Evolutionary conservation across 805 yeast species (phyloP), one percentile per base, ranked within the genome.

Genomic region (Nakazawaea anatomiae): DNA sequence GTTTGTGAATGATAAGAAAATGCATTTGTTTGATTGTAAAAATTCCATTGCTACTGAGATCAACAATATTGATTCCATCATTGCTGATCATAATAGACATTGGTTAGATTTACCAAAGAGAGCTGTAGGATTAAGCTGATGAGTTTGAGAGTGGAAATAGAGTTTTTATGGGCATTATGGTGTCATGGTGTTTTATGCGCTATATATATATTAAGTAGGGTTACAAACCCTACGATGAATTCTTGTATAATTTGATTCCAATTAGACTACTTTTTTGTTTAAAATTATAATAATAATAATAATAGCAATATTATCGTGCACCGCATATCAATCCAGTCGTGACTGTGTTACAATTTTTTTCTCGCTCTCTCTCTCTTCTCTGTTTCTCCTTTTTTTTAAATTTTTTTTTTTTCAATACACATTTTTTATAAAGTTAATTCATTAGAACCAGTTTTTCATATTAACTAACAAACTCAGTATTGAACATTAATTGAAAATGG

Each of bases 401-500:
- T 27, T 11, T 32, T 32, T 32, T 32, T 32, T 32, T 32, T 32
- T 32, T 32, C 35, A 32, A 32, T 32, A 32, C 11, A 32, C 11
- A 32, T 10, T 38, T 38, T 6, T 38, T 11, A 27, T 8, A 29
- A 42, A 31, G 29, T 29, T 29, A 14, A 11, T 42, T 42, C 45
- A 29, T n/a, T 42, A 42, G 11, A 42, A 14, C 44, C 25, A 29
- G 25, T 28, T 46, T 46, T 46, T 39, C 14, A 12, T 28, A 30
- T 18, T 35, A 42, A 29, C 5, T 41, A 5, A 30, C 18, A 5
- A 25, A 11, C n/a, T 31, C 38, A 38, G 39, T 46, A 36, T 41
- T 41, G 31, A 34, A 51, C 8, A 51, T 32, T 47, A 39, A 46
- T 50, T 57, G 67, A 82, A 77, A 71, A 82, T 82, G 88, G 87